These are phyloP conservation scores for Ustilago loliicola DNA, from an alignment of 1,284 basidiomycete genomes.

Conservation along the genomic window DNA sequence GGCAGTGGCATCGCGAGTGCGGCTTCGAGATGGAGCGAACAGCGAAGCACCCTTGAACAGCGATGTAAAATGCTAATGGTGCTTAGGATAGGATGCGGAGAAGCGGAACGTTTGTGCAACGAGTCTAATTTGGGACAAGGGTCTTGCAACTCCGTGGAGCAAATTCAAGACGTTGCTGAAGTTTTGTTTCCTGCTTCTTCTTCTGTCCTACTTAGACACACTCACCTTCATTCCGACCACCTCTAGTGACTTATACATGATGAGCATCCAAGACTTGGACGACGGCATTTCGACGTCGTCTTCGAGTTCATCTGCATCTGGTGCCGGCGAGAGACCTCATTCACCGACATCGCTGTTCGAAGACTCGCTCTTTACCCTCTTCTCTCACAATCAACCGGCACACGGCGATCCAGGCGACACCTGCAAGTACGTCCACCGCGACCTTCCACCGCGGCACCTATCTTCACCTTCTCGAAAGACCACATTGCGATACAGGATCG, in stretches of 20 bases:
- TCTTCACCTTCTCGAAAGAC: not conserved
- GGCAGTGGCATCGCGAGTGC: conserved; percentile 55
- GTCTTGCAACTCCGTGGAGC: conserved; percentile 3
- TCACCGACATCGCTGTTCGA: conserved; percentile 58
- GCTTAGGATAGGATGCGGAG: not conserved
- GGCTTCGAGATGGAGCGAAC: not conserved
- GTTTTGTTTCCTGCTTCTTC: conserved; percentile 2
- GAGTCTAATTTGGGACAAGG: not conserved
- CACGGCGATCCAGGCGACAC: conserved; percentile 61
- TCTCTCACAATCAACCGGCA: conserved; percentile 62
- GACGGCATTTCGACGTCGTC: conserved; percentile 13
- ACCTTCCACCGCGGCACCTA: conserved; percentile 42
- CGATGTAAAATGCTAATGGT: not conserved
- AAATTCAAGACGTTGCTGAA: not conserved
- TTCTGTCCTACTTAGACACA: not conserved
- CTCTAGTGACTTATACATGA: not conserved
- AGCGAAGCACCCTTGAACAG: not conserved
- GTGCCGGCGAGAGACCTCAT: conserved; percentile 8
- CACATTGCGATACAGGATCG: conserved; percentile 50
- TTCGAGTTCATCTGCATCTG: conserved; percentile 6
- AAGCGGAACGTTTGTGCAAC: not conserved
- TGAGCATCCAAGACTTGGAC: conserved; percentile 5
- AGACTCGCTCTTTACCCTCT: conserved; percentile 62
- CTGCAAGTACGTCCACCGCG: conserved; percentile 43
- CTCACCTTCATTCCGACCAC: not conserved